Conservation (phyloP, 192 early-diverging fungal species). For the Coemansia sp. region DNA sequence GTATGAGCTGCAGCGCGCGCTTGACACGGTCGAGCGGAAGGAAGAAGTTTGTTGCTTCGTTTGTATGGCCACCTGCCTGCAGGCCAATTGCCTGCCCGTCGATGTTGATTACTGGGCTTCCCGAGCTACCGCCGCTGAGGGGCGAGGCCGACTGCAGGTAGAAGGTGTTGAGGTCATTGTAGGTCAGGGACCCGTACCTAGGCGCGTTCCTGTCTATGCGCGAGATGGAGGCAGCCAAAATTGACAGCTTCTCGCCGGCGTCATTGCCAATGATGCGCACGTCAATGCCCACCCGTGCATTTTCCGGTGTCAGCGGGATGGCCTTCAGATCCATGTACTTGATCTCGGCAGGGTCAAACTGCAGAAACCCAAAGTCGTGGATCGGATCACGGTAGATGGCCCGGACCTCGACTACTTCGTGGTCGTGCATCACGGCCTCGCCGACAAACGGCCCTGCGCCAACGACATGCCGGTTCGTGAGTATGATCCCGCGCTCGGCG, state of each 20-base stretch:
- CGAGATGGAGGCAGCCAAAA: constrained; percentile 67
- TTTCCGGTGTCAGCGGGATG: constrained; percentile 62
- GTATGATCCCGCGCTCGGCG: constrained; percentile 63
- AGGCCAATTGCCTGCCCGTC: constrained; percentile 70
- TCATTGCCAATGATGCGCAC: constrained; percentile 76
- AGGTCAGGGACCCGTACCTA: constrained; percentile 60
- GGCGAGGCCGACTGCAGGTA: constrained; percentile 71
- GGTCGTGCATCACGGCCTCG: constrained; percentile 67
- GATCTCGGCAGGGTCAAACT: constrained; percentile 63
- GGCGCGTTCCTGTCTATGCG: constrained; percentile 69
- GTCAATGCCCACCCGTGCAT: constrained; percentile 67
- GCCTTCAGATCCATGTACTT: constrained; percentile 64
- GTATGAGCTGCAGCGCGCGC: constrained; percentile 57
- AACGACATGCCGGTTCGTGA: constrained; percentile 77
- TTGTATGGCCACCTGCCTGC: constrained; percentile 63
- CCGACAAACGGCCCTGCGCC: constrained; percentile 66
- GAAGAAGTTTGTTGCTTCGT: constrained; percentile 67
- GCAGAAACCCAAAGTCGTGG: constrained; percentile 79
- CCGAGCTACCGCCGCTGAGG: constrained; percentile 71
- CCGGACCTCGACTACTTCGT: constrained; percentile 66
- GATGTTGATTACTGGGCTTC: constrained; percentile 72
- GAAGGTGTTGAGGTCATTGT: constrained; percentile 80
- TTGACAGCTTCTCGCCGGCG: constrained; percentile 74
- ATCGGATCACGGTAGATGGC: constrained; percentile 76
- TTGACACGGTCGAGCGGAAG: constrained; percentile 70